Evolutionary conservation across 2,329 filamentous ascomycete genomes (phyloP).

Genomic region (Alternaria sp.): DNA sequence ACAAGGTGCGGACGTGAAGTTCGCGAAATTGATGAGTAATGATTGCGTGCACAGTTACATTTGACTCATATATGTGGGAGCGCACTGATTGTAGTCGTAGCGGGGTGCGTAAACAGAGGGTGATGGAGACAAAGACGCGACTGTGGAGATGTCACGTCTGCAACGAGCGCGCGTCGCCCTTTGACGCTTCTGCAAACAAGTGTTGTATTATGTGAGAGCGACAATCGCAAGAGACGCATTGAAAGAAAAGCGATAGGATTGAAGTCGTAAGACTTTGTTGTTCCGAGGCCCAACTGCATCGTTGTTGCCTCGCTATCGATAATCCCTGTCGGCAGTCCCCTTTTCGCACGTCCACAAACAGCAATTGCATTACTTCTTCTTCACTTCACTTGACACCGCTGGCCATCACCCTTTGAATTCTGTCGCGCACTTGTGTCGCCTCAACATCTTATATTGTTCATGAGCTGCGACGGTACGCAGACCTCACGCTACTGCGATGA

Average conservation of each 20-base stretch:
- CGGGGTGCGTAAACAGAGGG: background rate
- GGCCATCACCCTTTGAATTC: background rate
- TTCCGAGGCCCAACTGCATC: background rate
- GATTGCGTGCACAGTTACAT: background rate
- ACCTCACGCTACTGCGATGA: too few relatives aligned
- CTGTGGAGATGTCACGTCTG: background rate
- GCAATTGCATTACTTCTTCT: background rate
- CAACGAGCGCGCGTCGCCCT: background rate
- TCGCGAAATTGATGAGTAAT: background rate
- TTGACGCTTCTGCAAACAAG: background rate
- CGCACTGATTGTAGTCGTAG: background rate
- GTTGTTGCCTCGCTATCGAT: slow-evolving; percentile 8
- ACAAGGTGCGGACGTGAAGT: background rate
- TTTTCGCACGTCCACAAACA: background rate
- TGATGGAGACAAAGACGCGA: slow-evolving; percentile 6
- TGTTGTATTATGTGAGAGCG: background rate
- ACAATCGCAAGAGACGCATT: background rate
- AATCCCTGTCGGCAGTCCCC: slow-evolving; percentile 4
- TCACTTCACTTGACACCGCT: background rate
- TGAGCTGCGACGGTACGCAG: background rate
- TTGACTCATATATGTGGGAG: background rate
- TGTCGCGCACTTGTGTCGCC: background rate
- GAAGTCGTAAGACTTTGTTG: background rate
- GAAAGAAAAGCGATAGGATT: background rate
- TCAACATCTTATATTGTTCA: fast-evolving